A percentile compares a stretch with the other conserved stretches of the same genome.
Evolutionary conservation across 805 yeast species (phyloP).

Genomic region (Kregervanrija delftensis): DNA sequence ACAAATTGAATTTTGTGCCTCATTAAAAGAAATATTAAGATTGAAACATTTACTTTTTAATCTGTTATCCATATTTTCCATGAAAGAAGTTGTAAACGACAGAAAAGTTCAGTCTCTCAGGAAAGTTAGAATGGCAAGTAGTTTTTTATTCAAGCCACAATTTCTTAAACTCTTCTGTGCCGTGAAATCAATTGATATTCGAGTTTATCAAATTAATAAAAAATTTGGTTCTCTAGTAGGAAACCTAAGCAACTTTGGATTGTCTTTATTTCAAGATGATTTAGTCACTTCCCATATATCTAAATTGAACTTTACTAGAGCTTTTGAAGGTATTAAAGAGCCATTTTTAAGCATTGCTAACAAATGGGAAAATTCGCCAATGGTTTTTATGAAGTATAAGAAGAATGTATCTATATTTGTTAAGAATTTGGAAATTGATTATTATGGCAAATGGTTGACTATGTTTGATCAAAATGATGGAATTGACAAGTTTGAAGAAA

Average conservation of each 20-base stretch:
- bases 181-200: conserved; percentile 11
- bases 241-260: conserved; percentile 11
- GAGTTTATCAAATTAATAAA: conserved; percentile 16
- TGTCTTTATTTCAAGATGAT: conserved; percentile 13
- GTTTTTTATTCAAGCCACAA: conserved; percentile 18
- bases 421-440: conserved; percentile 44
- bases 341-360: conserved; percentile 7
- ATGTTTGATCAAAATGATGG: conserved; percentile 28
- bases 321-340: background rate
- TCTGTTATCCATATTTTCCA: too few species aligned
- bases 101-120: conserved; percentile 3
- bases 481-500: conserved; percentile 11
- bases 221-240: conserved; percentile 29
- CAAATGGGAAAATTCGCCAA: conserved; percentile 6
- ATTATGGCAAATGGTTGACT: conserved; percentile 53
- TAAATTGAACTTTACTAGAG: conserved; percentile 1
- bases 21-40: background rate
- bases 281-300: background rate
- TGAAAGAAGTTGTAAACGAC: conserved; percentile 1
- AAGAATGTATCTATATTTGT: conserved; percentile 33
- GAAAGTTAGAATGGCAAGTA: conserved; percentile 20
- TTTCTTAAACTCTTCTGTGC: conserved; percentile 8
- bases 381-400: conserved; percentile 6
- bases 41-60: too few species aligned
- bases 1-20: conserved; percentile 3